These are phyloP conservation scores for Plasmodium vivax DNA, from an alignment of 169 alveolate species.

Conservation along the genomic window DNA sequence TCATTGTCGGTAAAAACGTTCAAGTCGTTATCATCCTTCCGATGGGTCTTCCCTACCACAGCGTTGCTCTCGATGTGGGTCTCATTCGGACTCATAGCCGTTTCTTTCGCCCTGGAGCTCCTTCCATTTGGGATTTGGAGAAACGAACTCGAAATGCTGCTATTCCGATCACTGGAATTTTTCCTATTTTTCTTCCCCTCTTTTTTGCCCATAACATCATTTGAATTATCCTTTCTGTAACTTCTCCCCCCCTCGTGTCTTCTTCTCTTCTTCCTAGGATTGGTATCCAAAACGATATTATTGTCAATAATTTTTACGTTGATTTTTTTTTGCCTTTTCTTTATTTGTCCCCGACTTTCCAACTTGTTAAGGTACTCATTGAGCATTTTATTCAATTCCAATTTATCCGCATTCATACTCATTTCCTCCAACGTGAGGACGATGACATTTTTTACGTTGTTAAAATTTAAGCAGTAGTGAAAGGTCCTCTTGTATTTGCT, in stretches of 20 bases:
- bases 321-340: slow-evolving; percentile 63
- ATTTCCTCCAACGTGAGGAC: slow-evolving; percentile 48
- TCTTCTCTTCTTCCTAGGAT: slow-evolving; percentile 14
- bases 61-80: not conserved
- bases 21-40: not conserved
- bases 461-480: slow-evolving; percentile 68
- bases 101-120: not conserved
- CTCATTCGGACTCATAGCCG: not conserved
- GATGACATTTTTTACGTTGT: slow-evolving; percentile 59
- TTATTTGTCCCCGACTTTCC: slow-evolving; percentile 50
- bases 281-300: slow-evolving; percentile 46
- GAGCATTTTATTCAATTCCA: slow-evolving; percentile 44
- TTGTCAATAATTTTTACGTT: slow-evolving; percentile 47
- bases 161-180: not conserved
- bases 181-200: not conserved
- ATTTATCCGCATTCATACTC: slow-evolving; percentile 63
- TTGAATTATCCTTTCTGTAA: not conserved
- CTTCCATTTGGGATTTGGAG: not conserved
- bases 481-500: slow-evolving; percentile 47
- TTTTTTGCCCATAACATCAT: not conserved
- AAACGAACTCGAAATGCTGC: not conserved
- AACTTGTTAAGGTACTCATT: slow-evolving; percentile 48
- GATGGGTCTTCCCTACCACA: not conserved
- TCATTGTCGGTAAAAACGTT: slow-evolving; percentile 12
- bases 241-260: not conserved